A percentile compares a stretch with the other conserved stretches of the same genome.
Conservation (phyloP, 345 rosid genomes). For the Melastoma malabathricum region DNA sequence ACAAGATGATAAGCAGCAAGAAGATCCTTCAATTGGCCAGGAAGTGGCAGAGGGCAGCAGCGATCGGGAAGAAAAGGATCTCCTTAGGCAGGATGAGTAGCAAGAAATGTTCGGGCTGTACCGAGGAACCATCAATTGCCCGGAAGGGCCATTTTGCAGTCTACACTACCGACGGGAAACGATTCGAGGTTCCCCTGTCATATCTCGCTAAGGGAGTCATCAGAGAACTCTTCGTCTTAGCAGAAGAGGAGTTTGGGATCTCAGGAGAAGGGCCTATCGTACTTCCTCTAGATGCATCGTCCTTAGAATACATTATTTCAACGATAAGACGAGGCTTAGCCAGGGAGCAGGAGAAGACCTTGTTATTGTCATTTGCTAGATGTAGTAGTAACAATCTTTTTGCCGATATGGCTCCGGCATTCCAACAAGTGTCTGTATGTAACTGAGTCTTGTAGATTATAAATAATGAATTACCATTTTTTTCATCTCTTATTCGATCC, state of each 20-base stretch:
- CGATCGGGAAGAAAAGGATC: conserved; percentile 14
- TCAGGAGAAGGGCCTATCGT: conserved; percentile 18
- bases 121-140: not conserved
- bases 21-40: conserved; percentile 19
- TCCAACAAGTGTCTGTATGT: not conserved
- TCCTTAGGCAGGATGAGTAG: conserved; percentile 1
- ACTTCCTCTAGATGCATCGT: conserved; percentile 16
- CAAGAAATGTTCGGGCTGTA: not conserved
- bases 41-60: conserved; percentile 22
- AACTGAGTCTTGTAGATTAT: too few species aligned
- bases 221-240: conserved; percentile 6
- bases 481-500: too few species aligned
- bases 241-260: conserved; percentile 9
- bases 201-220: conserved; percentile 7
- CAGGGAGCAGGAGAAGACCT: conserved; percentile 14
- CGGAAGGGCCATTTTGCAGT: conserved; percentile 18
- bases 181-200: conserved; percentile 11
- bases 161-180: conserved; percentile 7
- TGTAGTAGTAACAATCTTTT: too few species aligned
- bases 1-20: conserved; percentile 15
- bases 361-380: too few species aligned
- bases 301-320: conserved; percentile 13
- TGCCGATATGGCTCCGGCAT: not conserved
- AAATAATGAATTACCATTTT: too few species aligned
- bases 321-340: conserved; percentile 9